phyloP scores from a whole-genome alignment of 768 basidiomycete genomes.

The Tricholoma matsutake region DNA sequence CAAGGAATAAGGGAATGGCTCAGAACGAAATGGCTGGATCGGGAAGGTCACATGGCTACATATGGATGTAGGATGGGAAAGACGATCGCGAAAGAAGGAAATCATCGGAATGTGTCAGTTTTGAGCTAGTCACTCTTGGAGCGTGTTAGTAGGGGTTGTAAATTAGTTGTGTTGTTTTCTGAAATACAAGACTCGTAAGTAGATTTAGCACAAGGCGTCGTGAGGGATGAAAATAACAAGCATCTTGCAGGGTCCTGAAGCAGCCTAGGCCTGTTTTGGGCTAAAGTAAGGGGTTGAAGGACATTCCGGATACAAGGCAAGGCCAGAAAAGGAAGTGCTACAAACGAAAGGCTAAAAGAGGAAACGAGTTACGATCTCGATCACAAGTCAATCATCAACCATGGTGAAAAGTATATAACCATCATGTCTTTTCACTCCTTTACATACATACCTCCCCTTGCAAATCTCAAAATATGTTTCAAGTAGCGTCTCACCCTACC shows the following conservation, averaged over 20 bases:
- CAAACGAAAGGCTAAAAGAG: conserved; percentile 40
- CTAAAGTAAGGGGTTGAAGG: conserved; percentile 21
- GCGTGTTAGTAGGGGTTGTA: too few relatives aligned
- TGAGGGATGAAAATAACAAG: conserved; percentile 19
- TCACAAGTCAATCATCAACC: conserved; percentile 23
- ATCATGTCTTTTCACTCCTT: conserved; percentile 4
- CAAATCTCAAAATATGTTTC: conserved; percentile 42
- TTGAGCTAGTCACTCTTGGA: too few relatives aligned
- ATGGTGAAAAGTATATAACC: conserved; percentile 25
- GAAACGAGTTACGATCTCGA: conserved; percentile 30
- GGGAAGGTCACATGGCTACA: conserved; percentile 3
- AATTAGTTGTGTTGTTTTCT: not conserved
- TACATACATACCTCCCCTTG: not conserved
- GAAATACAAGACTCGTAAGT: conserved; percentile 7
- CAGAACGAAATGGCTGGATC: not conserved
- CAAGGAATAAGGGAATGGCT: conserved; percentile 29
- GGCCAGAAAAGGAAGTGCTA: conserved; percentile 27
- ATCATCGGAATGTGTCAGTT: not conserved
- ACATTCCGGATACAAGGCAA: conserved; percentile 12
- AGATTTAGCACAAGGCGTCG: conserved; percentile 24
- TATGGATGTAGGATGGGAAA: conserved; percentile 7
- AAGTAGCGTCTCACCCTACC: conserved; percentile 43
- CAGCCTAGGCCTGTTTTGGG: conserved; percentile 24
- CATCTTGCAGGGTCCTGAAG: conserved; percentile 15
- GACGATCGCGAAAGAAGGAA: conserved; percentile 6